Evolutionary conservation across 768 basidiomycete species (phyloP).

Genomic region (Xerocomellus chrysenteron): DNA sequence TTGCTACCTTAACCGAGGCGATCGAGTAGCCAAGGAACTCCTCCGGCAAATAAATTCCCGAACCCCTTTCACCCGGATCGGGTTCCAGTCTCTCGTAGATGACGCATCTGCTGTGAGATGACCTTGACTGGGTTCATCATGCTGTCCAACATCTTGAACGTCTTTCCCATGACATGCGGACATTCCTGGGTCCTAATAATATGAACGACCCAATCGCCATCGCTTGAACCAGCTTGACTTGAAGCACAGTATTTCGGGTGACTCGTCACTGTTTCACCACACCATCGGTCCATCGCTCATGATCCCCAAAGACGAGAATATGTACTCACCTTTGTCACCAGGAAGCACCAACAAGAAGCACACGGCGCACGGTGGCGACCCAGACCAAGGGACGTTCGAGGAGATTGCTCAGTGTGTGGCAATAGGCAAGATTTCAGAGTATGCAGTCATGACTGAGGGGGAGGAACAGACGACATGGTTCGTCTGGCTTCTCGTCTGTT

Average conservation of each 20-base stretch:
- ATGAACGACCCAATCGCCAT: not conserved
- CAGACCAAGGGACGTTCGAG: conserved; percentile 11
- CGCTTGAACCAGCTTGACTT: not conserved
- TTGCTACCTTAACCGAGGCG: conserved; percentile 73
- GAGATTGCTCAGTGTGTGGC: conserved; percentile 15
- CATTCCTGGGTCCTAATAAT: not conserved
- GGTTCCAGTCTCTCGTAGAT: conserved; percentile 76
- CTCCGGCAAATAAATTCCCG: conserved; percentile 87
- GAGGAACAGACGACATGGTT: conserved; percentile 70
- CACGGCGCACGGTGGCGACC: not conserved
- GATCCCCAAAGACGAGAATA: not conserved
- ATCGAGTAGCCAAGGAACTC: conserved; percentile 90
- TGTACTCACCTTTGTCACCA: not conserved
- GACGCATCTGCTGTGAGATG: conserved; percentile 80
- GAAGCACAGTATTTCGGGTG: not conserved
- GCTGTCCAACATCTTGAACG: conserved; percentile 83
- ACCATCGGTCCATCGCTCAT: not conserved
- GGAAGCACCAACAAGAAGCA: conserved; percentile 4
- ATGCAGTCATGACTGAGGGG: conserved; percentile 59
- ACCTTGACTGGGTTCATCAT: conserved; percentile 66
- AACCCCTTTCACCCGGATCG: conserved; percentile 70
- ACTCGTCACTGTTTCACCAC: not conserved
- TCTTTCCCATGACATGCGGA: conserved; percentile 26
- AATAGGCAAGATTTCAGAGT: conserved; percentile 55
- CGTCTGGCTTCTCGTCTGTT: conserved; percentile 73